Base-by-base conservation (phyloP, 805 yeast genomes). In the Saturnispora gosingensis region DNA sequence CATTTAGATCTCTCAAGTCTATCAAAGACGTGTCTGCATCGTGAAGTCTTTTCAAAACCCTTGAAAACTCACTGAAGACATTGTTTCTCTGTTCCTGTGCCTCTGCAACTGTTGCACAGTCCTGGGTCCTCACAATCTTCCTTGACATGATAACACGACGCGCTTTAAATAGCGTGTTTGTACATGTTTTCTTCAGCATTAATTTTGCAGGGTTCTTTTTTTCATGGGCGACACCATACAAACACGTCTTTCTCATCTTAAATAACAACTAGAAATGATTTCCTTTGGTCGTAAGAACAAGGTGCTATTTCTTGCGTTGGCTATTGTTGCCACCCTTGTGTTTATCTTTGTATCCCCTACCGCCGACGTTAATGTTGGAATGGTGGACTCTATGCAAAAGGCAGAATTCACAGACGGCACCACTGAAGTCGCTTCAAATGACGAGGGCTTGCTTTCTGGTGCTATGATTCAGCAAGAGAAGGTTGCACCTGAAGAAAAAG, bases 1-100 rank as follows among this genome's bases (percentile, higher is more conserved):
- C 96, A 61, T 89, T 90, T 27, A 85, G 62, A 39, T 83, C 90
- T 45, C 93, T 68, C 1, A 90, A 66, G 58, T 83, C 85, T 32
- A 67, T 67, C 27, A 83, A 88, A n/a, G 77, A 74, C 22, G 80
- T 57, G 3, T 75, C 62, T 0, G 72, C 67, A 61, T 87, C 93
- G 53, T 83, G 83, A 32, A 89, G 80, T 57, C 77, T 70, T 2
- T 85, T 72, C 40, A 84, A 67, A 57, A 78, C 77, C 13, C 72
- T 67, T 18, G 83, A 77, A 44, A 88, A 81, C 57, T 88, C 96
- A 36, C 73, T 69, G 2, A 82, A 56, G 5, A 87, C 75, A 54
- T 78, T 77, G 10, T 71, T 64, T 46, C 95, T 67, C 84, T 87
- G 86, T 60, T 76, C 75, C 59, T 83, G 86, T 7, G 93, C 88